These are phyloP conservation scores for Veloporphyrellus conicus DNA, from an alignment of 1,284 basidiomycete species.

Conservation along the genomic window DNA sequence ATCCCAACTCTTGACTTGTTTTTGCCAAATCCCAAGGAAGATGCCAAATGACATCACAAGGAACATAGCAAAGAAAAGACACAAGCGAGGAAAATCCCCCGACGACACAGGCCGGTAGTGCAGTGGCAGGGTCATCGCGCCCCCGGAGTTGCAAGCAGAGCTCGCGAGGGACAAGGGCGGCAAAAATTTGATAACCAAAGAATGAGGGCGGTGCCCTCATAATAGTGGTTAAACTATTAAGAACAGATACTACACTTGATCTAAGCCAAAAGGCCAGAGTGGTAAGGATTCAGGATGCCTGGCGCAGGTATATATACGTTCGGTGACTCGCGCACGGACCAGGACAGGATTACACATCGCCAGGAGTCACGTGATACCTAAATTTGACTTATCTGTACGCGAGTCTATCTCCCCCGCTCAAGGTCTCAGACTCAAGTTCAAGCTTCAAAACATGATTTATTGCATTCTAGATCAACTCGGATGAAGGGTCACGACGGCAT, in stretches of 20 bases:
- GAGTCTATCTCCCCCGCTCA: too few relatives aligned
- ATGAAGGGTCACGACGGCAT: neutral
- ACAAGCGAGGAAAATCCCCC: slow-evolving; percentile 22
- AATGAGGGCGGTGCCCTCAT: slow-evolving; percentile 33
- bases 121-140: slow-evolving; percentile 34
- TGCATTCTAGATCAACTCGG: too few relatives aligned
- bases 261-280: slow-evolving; percentile 95
- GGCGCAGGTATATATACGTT: slow-evolving; percentile 12
- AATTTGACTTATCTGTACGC: too few relatives aligned
- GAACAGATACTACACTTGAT: slow-evolving; percentile 83
- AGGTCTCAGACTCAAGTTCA: too few relatives aligned
- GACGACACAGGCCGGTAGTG: slow-evolving; percentile 32
- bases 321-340: slow-evolving; percentile 16
- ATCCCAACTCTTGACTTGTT: neutral
- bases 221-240: slow-evolving; percentile 36
- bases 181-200: slow-evolving; percentile 35
- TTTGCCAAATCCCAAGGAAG: slow-evolving; percentile 3
- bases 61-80: slow-evolving; percentile 20
- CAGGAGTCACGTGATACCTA: neutral
- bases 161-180: slow-evolving; percentile 26
- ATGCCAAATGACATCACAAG: slow-evolving; percentile 1
- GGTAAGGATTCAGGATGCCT: slow-evolving; percentile 43
- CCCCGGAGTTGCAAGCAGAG: slow-evolving; percentile 36
- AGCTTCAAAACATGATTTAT: too few relatives aligned
- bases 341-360: neutral